phyloP scores from a whole-genome alignment of 129 eudicot genomes.

The Mikania micrantha region DNA sequence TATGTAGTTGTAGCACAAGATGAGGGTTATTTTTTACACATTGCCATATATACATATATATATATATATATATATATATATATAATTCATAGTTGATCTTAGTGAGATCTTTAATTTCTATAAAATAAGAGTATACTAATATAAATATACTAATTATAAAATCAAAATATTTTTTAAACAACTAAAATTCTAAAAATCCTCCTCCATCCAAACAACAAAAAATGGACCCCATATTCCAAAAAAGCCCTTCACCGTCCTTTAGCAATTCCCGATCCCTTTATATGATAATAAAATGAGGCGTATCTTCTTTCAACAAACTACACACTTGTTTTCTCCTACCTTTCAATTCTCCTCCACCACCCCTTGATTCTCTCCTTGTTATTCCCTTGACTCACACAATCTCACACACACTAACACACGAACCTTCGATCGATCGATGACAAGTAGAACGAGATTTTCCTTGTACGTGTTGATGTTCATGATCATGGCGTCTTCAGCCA shows the following conservation, averaged over 20 bases:
- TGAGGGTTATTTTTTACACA: no score
- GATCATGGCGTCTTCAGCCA: constrained; percentile 19
- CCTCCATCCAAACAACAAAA: constrained; percentile 22
- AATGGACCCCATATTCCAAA: constrained; percentile 15
- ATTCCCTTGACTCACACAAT: constrained; percentile 13
- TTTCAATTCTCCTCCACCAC: constrained; percentile 27
- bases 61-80: no score
- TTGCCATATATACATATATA: no score
- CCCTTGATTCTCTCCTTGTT: constrained; percentile 7
- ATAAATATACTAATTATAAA: not conserved
- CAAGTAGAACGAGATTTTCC: constrained; percentile 8
- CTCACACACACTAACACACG: constrained; percentile 6
- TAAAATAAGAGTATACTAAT: not conserved
- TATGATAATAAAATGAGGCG: constrained; percentile 17
- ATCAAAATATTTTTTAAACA: not conserved
- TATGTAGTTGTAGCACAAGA: no score
- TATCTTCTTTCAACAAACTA: constrained; percentile 21
- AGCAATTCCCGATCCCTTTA: constrained; percentile 6
- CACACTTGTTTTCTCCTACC: constrained; percentile 23
- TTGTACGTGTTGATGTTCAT: constrained; percentile 21
- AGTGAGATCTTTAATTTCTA: no score
- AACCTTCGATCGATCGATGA: constrained; percentile 1
- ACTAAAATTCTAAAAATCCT: not conserved
- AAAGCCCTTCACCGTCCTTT: constrained; percentile 41
- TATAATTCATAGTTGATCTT: no score